Conservation (phyloP, 495 filamentous ascomycete genomes). For the Penicillium riverlandense region DNA sequence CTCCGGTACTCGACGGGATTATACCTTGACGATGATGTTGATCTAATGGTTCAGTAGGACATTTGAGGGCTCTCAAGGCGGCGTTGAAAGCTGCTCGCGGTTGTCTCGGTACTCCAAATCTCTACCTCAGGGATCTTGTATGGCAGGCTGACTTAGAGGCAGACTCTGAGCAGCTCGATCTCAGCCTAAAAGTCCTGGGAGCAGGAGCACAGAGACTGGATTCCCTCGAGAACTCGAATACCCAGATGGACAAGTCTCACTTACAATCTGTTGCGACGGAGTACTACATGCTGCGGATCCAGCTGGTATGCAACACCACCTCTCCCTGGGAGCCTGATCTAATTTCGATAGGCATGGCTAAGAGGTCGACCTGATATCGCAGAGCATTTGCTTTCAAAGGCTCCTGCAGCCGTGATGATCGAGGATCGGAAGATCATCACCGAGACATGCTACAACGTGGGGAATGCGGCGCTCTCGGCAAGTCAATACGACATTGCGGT, state of each 20-base stretch:
- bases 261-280: slow-evolving; percentile 25
- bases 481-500: slow-evolving; percentile 47
- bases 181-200: slow-evolving; percentile 53
- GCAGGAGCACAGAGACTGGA: slow-evolving; percentile 57
- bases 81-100: slow-evolving; percentile 57
- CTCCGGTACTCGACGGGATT: slow-evolving; percentile 3
- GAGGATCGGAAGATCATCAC: slow-evolving; percentile 50
- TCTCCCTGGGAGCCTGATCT: not conserved
- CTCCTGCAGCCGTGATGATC: slow-evolving; percentile 24
- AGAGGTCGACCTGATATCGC: slow-evolving; percentile 66
- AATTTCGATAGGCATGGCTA: slow-evolving; percentile 54
- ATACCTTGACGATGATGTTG: too few species aligned
- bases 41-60: slow-evolving; percentile 20
- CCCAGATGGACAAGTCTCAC: slow-evolving; percentile 7
- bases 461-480: slow-evolving; percentile 48
- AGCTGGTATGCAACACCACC: slow-evolving; percentile 43
- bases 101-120: slow-evolving; percentile 51
- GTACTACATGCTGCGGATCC: slow-evolving; percentile 64
- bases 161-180: slow-evolving; percentile 46
- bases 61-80: slow-evolving; percentile 54
- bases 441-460: slow-evolving; percentile 67
- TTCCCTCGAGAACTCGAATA: slow-evolving; percentile 35
- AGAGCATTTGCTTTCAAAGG: slow-evolving; percentile 66
- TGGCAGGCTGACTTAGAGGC: slow-evolving; percentile 13
- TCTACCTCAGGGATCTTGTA: too few species aligned